These are phyloP conservation scores for Trichosporon sp. DNA, from an alignment of 1,284 basidiomycete genomes.

Conservation along the genomic window DNA sequence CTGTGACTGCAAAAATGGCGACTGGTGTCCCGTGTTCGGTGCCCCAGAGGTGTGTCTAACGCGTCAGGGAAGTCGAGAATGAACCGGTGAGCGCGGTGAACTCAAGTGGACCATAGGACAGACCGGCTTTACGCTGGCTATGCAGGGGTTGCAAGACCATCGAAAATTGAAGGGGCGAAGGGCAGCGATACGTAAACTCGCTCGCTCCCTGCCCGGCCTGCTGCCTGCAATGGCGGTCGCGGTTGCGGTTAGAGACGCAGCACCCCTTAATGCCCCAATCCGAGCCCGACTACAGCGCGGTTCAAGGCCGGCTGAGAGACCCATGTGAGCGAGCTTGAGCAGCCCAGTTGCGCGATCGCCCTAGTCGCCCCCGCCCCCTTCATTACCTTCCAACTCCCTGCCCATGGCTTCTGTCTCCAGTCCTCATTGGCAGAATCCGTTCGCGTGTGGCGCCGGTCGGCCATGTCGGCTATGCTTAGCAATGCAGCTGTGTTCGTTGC, in stretches of 20 bases:
- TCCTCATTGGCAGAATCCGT: background rate
- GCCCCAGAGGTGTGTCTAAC: conserved; percentile 9
- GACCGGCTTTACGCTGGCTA: no score
- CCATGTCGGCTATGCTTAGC: background rate
- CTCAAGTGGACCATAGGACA: background rate
- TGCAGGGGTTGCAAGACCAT: background rate
- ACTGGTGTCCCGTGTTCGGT: conserved; percentile 6
- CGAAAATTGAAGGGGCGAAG: background rate
- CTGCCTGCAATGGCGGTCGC: background rate
- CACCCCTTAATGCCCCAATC: background rate
- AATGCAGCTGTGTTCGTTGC: background rate
- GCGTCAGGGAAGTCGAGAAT: background rate
- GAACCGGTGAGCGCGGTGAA: background rate
- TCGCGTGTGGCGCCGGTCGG: background rate
- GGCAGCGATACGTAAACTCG: background rate
- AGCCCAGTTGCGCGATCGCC: background rate
- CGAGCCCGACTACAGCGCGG: background rate
- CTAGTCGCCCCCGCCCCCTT: background rate
- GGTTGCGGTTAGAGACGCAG: conserved; percentile 17
- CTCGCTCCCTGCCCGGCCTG: no score
- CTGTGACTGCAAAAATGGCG: conserved; percentile 4
- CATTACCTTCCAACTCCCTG: background rate
- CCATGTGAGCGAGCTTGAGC: conserved; percentile 16
- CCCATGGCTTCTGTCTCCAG: background rate
- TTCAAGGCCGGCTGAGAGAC: background rate